Evolutionary conservation across 2,329 filamentous ascomycete genomes (phyloP).

Genomic region (Colletotrichum theobromicola): DNA sequence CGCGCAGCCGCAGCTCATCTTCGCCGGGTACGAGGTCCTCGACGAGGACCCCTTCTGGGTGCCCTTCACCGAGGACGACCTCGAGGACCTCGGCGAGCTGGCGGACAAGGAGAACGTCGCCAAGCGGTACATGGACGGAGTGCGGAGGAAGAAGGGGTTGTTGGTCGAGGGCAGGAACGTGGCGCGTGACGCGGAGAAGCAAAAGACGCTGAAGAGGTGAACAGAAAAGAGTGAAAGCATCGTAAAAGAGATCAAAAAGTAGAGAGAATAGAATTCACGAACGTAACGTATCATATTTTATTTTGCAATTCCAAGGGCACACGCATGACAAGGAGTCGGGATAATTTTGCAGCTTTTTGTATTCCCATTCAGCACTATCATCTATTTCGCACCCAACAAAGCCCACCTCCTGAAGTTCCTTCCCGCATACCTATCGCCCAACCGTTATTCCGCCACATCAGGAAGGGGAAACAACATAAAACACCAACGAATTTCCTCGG

Average conservation of each 20-base stretch:
- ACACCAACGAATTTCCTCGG: neutral
- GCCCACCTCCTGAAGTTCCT: neutral
- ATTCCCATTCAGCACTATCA: neutral
- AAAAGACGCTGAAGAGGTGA: constrained; percentile 70
- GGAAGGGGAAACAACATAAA: neutral
- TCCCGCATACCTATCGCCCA: neutral
- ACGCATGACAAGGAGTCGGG: too few relatives aligned
- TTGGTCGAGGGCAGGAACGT: constrained; percentile 79
- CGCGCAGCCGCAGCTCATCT: constrained; percentile 91
- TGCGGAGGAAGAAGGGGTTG: constrained; percentile 86
- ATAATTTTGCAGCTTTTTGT: neutral
- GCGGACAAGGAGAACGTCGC: constrained; percentile 96
- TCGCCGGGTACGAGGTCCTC: constrained; percentile 89
- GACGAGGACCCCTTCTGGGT: constrained; percentile 99
- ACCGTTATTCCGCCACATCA: neutral
- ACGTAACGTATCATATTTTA: neutral
- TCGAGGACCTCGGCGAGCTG: constrained; percentile 94
- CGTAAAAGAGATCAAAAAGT: neutral
- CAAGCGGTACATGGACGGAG: constrained; percentile 92
- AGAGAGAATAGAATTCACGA: neutral
- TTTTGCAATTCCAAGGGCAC: neutral
- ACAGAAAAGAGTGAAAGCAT: neutral
- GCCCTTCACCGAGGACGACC: constrained; percentile 91
- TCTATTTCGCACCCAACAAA: neutral
- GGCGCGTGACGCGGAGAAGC: constrained; percentile 92